A percentile compares a stretch with the other conserved stretches of the same genome.
Conservation (phyloP, 2,329 filamentous ascomycete genomes). For the Colletotrichum sp. region DNA sequence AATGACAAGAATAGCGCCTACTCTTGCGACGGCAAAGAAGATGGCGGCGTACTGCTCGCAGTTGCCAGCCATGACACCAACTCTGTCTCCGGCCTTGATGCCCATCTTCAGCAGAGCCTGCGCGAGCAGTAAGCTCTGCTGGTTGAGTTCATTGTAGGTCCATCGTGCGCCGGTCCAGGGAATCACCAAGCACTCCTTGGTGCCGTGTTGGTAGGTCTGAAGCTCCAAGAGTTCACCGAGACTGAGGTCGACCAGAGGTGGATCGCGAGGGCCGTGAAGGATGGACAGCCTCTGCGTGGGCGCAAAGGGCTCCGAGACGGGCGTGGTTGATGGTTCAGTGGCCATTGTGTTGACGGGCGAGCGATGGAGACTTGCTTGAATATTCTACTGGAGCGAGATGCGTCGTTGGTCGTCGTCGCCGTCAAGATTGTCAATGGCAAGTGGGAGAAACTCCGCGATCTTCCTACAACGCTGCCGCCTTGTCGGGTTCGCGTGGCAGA, state of each 20-base stretch:
- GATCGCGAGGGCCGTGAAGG: slow-evolving; percentile 71
- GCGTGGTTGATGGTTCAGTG: slow-evolving; percentile 30
- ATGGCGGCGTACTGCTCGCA: slow-evolving; percentile 81
- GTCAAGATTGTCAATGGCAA: slow-evolving; percentile 1
- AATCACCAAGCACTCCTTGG: slow-evolving; percentile 72
- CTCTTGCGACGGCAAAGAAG: slow-evolving; percentile 73
- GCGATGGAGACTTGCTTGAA: neutral
- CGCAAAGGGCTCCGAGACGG: slow-evolving; percentile 25
- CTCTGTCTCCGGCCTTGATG: slow-evolving; percentile 70
- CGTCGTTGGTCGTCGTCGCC: neutral
- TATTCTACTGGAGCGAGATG: neutral
- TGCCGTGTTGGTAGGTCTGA: slow-evolving; percentile 69
- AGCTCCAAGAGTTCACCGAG: slow-evolving; percentile 75
- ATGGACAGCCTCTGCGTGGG: slow-evolving; percentile 55
- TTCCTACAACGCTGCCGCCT: neutral
- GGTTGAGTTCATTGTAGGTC: slow-evolving; percentile 71
- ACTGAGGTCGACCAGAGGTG: slow-evolving; percentile 73
- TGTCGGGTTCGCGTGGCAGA: slow-evolving; percentile 4
- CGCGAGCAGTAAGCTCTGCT: slow-evolving; percentile 65
- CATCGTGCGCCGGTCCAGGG: slow-evolving; percentile 79
- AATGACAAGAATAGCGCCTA: slow-evolving; percentile 75
- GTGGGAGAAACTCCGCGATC: neutral
- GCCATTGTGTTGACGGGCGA: slow-evolving; percentile 28
- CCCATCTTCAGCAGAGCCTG: slow-evolving; percentile 71
- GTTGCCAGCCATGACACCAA: slow-evolving; percentile 80